phyloP scores from a whole-genome alignment of 2,329 filamentous ascomycete genomes.

The Polychaeton citri region DNA sequence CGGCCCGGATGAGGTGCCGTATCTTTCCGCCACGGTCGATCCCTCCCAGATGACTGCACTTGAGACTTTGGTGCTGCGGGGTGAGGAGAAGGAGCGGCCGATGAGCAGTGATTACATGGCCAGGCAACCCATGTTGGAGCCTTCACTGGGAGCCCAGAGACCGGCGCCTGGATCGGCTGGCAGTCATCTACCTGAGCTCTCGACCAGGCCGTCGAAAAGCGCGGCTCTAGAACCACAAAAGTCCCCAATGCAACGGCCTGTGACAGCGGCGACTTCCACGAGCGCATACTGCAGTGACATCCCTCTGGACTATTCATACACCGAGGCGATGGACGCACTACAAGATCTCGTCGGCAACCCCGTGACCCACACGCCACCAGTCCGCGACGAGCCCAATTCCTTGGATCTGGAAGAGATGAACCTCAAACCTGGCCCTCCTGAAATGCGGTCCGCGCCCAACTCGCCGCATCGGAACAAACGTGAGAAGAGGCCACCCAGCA shows the following conservation, averaged over 20 bases:
- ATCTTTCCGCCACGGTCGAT: too few species aligned
- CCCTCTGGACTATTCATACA: constrained; percentile 18
- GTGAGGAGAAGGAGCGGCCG: constrained; percentile 1
- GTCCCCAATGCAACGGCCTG: constrained; percentile 4
- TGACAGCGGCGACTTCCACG: constrained; percentile 8
- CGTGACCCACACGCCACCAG: neutral
- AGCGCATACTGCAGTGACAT: constrained; percentile 1
- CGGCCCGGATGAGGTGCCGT: constrained; percentile 13
- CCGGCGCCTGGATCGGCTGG: constrained; percentile 4
- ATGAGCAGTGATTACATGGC: neutral
- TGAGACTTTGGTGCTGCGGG: constrained; percentile 2
- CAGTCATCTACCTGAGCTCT: constrained; percentile 4
- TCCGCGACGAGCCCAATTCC: neutral
- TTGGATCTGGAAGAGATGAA: neutral
- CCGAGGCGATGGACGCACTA: constrained; percentile 14
- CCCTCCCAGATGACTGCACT: too few species aligned
- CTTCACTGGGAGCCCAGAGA: constrained; percentile 3
- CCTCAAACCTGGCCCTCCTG: neutral
- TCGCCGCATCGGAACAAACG: neutral
- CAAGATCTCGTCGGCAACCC: constrained; percentile 2
- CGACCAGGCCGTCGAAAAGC: constrained; percentile 6
- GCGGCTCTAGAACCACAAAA: too few species aligned
- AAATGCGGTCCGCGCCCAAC: neutral
- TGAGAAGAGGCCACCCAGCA: constrained; percentile 4
- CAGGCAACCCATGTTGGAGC: constrained; percentile 1